Conservation (phyloP, 331 rosid genomes). For the Malus hybrid region DNA sequence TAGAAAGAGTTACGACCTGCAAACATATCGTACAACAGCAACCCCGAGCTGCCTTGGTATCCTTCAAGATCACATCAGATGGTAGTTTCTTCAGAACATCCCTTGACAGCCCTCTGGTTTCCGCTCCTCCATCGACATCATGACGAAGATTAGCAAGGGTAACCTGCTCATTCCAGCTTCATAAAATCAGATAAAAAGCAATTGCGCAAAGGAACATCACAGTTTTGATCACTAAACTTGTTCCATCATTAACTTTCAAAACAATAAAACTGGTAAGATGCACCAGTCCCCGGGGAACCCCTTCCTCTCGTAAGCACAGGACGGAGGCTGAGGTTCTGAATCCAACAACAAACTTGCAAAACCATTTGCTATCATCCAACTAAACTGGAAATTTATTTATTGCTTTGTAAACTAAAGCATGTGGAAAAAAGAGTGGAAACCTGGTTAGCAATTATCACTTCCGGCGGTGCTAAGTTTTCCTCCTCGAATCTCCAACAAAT, state of each 20-base stretch:
- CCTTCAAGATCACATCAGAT: slow-evolving; percentile 40
- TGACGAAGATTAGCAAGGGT: slow-evolving; percentile 21
- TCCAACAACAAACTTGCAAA: background rate
- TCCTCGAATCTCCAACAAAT: slow-evolving; percentile 66
- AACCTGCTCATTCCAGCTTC: slow-evolving; percentile 42
- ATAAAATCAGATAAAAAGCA: background rate
- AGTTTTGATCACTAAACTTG: background rate
- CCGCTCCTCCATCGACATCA: slow-evolving; percentile 37
- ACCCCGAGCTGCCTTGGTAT: slow-evolving; percentile 33
- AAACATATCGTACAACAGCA: slow-evolving; percentile 62
- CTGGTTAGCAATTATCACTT: slow-evolving; percentile 46
- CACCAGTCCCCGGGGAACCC: too few relatives aligned
- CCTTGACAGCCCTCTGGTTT: slow-evolving; percentile 50
- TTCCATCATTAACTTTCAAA: background rate
- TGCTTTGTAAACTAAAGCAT: background rate
- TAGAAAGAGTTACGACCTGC: slow-evolving; percentile 45
- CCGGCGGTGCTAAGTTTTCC: slow-evolving; percentile 55
- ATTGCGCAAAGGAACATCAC: background rate
- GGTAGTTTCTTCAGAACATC: slow-evolving; percentile 57
- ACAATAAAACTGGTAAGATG: background rate
- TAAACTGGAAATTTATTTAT: background rate
- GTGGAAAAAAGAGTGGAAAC: slow-evolving; percentile 22
- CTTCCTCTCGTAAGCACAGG: too few relatives aligned
- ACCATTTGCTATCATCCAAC: background rate
- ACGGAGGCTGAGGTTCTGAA: background rate